phyloP scores from a whole-genome alignment of 441 rosid genomes.

The Populus hybrid region DNA sequence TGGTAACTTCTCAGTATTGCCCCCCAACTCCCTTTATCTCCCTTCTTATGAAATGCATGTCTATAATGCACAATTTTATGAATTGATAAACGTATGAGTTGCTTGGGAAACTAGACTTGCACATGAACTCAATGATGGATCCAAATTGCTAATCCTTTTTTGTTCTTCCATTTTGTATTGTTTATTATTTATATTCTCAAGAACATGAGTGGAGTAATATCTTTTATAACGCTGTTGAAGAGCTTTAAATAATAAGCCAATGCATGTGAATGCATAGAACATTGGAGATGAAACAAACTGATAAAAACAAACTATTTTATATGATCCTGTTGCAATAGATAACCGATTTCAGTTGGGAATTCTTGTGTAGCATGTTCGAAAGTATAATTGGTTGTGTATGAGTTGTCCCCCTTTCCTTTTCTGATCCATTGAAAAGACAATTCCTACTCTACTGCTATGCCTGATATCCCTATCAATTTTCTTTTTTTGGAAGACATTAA shows the following conservation, averaged over 20 bases:
- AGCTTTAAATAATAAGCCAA: neutral
- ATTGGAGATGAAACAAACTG: neutral
- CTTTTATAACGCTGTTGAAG: neutral
- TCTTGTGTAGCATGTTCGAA: neutral
- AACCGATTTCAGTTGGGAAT: neutral
- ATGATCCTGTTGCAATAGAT: neutral
- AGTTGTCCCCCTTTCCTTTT: neutral
- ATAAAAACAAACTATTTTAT: neutral
- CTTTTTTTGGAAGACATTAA: neutral
- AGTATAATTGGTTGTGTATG: neutral
- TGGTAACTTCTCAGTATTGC: slow-evolving; percentile 46
- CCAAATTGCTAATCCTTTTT: too few species aligned
- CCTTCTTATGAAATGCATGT: neutral
- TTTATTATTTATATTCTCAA: neutral
- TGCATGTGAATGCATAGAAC: neutral
- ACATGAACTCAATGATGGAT: neutral
- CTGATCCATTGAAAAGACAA: neutral
- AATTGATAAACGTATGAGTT: neutral
- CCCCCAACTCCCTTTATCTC: neutral
- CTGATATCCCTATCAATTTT: neutral
- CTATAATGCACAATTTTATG: neutral
- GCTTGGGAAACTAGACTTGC: neutral
- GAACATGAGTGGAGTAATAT: neutral
- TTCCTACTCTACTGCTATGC: neutral
- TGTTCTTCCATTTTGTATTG: neutral